Conservation (phyloP, 2,329 filamentous ascomycete species). For the Mycosphaerella sp. region DNA sequence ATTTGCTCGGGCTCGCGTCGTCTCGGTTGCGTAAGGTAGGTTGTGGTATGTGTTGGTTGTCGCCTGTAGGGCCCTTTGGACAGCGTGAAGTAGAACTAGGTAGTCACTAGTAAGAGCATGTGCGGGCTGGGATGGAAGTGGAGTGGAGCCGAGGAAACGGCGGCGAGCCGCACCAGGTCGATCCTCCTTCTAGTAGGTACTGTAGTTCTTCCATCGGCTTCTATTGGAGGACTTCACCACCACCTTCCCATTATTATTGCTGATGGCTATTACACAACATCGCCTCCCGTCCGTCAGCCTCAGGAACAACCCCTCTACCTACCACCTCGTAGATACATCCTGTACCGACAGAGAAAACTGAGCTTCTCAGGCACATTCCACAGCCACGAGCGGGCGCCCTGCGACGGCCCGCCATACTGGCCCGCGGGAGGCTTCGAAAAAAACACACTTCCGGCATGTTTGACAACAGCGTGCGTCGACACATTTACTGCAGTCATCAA, state of each 20-base stretch:
- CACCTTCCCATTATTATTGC: too few relatives aligned
- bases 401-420: conserved; percentile 8
- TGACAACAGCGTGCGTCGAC: neutral
- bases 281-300: neutral
- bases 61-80: neutral
- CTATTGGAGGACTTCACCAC: too few relatives aligned
- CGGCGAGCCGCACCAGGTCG: too few relatives aligned
- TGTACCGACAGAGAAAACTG: too few relatives aligned
- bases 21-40: conserved; percentile 2
- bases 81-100: conserved; percentile 5
- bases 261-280: neutral
- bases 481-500: conserved; percentile 1
- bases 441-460: conserved; percentile 2
- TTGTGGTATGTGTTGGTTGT: neutral
- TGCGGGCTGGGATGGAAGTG: neutral
- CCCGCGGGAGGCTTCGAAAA: neutral
- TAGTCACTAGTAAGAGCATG: too few relatives aligned
- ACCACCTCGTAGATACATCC: neutral
- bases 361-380: neutral
- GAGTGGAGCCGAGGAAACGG: conserved; percentile 10
- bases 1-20: conserved; percentile 8
- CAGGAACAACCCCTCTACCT: neutral
- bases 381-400: conserved; percentile 1
- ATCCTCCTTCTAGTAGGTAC: too few relatives aligned
- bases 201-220: too few relatives aligned